Percentiles rank a stretch among this genome's conserved stretches.
Evolutionary conservation across 805 yeast genomes (phyloP).

Genomic region (Metschnikowia gelsemii): DNA sequence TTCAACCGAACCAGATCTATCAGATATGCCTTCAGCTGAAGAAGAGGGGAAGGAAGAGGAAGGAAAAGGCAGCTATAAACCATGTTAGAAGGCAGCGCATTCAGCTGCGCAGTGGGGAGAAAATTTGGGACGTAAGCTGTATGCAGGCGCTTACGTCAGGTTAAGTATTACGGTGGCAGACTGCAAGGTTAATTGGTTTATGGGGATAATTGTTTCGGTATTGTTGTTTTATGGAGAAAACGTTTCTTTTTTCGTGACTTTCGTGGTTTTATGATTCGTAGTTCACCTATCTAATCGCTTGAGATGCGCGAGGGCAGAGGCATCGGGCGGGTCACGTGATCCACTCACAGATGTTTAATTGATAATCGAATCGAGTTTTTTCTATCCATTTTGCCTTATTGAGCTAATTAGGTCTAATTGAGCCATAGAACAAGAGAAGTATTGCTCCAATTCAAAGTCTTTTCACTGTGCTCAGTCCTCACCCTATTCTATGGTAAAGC

Average conservation of each 20-base stretch:
- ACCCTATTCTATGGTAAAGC: too few species aligned
- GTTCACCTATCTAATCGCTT: conserved; percentile 3
- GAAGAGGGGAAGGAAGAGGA: not conserved
- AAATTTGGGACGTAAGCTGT: too few species aligned
- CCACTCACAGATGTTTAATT: not conserved
- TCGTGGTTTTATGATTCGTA: too few species aligned
- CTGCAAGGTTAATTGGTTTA: too few species aligned
- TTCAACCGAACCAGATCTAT: conserved; percentile 5
- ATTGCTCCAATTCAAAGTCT: too few species aligned
- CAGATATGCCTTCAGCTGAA: conserved; percentile 14
- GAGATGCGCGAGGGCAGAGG: too few species aligned
- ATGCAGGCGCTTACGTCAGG: not conserved
- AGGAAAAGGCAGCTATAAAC: not conserved
- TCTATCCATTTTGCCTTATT: too few species aligned
- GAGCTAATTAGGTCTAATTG: too few species aligned
- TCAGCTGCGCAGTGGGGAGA: conserved; percentile 7
- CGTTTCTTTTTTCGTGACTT: not conserved
- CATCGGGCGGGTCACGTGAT: not conserved
- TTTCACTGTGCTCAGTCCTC: too few species aligned
- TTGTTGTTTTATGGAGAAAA: too few species aligned
- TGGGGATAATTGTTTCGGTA: not conserved
- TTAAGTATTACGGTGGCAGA: not conserved
- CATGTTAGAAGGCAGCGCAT: not conserved
- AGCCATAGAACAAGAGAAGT: too few species aligned
- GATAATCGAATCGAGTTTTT: too few species aligned